These are phyloP conservation scores for Colletotrichum graminicola DNA, from an alignment of 2,329 filamentous ascomycete genomes.

Conservation along the genomic window DNA sequence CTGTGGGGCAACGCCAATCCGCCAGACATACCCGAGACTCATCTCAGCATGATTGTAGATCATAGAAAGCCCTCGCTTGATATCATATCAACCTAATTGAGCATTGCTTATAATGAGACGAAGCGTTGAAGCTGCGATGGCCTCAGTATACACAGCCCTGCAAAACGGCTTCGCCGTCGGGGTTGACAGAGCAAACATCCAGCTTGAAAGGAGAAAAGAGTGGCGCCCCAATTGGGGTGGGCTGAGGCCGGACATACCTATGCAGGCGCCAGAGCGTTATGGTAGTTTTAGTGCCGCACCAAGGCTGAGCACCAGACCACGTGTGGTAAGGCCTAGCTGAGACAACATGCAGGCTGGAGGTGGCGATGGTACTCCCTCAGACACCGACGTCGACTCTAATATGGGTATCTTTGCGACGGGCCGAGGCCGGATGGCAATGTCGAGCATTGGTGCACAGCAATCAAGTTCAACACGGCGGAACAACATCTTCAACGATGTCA, in stretches of 20 bases:
- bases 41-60: background rate
- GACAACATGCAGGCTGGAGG: conserved; percentile 18
- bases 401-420: background rate
- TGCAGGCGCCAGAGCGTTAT: conserved; percentile 28
- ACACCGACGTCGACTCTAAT: background rate
- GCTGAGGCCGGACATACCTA: conserved; percentile 12
- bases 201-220: background rate
- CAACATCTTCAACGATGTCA: background rate
- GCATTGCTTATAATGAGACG: background rate
- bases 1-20: background rate
- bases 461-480: background rate
- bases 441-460: background rate
- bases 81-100: background rate
- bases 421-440: background rate
- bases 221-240: background rate
- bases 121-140: background rate
- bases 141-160: too few species aligned
- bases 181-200: background rate
- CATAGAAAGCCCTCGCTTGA: background rate
- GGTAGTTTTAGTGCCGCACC: conserved; percentile 18
- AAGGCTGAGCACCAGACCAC: conserved; percentile 16
- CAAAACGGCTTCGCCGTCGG: background rate
- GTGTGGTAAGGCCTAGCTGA: conserved; percentile 4
- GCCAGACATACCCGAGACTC: background rate
- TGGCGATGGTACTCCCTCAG: conserved; percentile 5